Evolutionary conservation across 1,284 basidiomycete genomes (phyloP), one percentile per base, ranked within the genome.

Genomic region (Ceratobasidium sp.): DNA sequence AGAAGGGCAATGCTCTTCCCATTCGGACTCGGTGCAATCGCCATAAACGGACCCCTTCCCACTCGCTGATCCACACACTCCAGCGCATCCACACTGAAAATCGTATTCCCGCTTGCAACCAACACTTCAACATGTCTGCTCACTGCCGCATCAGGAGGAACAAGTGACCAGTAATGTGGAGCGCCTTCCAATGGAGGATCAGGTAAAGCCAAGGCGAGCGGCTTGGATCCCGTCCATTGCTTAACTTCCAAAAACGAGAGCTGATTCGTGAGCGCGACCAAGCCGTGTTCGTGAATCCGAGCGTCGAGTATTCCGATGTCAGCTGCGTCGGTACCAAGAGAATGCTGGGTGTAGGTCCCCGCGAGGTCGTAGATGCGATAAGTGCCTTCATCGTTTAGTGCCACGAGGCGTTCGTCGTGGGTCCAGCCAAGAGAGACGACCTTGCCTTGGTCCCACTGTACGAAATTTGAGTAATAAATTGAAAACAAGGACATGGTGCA

Each of bases 351-450:
- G 79, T 97, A 97, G 76, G 92, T 89, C 50, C 92, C 87, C 79
- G 93, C 89, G 57, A 98, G 84, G 79, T 96, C 91, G 79, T 98
- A 98, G 21, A 98, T 79, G 48, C 97, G 87, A 79, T 97, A 98
- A 9, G 88, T 85, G 18, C 97, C 97, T 77, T 98, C 95, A 80
- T 97, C 95, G 76, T 96, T 94, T 34, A 99, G 82, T 5, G 97
- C 88, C 0, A 92, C 89, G 41, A 98, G 86, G 62, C 89, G 86
- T 77, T 97, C 93, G 76, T 92, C 88, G 16, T 81, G 75, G 9
- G 74, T 73, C 75, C 75, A 76, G 32, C 93, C 94, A 76, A 96
- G 90, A 30, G 88, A 87, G 65, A 95, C 82, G 70, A 96, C 91
- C 77, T 85, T 90, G 65, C 85, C 88, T 78, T 92, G 89, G 74